Conservation (phyloP, 331 rosid species). For the Telfairia occidentalis region DNA sequence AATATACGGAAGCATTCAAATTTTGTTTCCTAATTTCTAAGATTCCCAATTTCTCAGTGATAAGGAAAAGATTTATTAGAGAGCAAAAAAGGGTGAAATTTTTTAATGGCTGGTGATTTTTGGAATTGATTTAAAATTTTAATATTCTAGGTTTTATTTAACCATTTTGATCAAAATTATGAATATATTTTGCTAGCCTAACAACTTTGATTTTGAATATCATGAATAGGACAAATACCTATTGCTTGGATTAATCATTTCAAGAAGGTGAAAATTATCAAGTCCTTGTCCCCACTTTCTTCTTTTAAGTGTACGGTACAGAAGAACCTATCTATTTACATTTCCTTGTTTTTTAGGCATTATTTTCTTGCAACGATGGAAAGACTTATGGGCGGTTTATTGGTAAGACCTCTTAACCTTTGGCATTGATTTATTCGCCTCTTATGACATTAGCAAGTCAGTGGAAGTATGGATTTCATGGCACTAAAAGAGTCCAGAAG, state of each 20-base stretch:
- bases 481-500: background rate
- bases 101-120: background rate
- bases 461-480: background rate
- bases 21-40: background rate
- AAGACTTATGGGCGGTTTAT: constrained; percentile 57
- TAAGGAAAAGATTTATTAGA: background rate
- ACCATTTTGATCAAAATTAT: background rate
- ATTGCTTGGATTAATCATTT: constrained; percentile 63
- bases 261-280: constrained; percentile 43
- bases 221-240: constrained; percentile 44
- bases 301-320: constrained; percentile 6
- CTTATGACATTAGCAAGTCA: background rate
- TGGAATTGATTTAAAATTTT: background rate
- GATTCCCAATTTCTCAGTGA: background rate
- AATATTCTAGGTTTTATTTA: background rate
- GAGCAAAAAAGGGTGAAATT: background rate
- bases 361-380: constrained; percentile 52
- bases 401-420: constrained; percentile 30
- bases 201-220: constrained; percentile 8
- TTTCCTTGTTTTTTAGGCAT: constrained; percentile 33
- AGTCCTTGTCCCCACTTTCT: background rate
- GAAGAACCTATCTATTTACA: constrained; percentile 14
- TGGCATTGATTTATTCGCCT: background rate
- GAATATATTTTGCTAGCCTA: constrained; percentile 12
- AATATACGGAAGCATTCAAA: background rate